Percentiles rank a stretch among this genome's conserved stretches.
phyloP scores from a whole-genome alignment of 441 rosid genomes.

The Dalechampia spathulata region DNA sequence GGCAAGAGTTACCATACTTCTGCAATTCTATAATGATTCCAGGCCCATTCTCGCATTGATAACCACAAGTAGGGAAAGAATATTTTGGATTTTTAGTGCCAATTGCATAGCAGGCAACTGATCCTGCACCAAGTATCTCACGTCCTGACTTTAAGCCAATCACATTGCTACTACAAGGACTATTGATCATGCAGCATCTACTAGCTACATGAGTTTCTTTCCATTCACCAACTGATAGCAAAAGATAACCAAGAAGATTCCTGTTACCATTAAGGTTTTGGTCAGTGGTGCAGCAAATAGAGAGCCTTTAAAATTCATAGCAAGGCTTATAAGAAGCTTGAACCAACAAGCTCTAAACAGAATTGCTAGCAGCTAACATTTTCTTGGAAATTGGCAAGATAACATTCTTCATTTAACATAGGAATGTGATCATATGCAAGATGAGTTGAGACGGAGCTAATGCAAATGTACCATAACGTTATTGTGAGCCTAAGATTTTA shows the following conservation, averaged over 20 bases:
- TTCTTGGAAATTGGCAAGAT: too few relatives aligned
- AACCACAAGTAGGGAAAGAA: conserved; percentile 71
- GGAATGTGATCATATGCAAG: too few relatives aligned
- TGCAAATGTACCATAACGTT: too few relatives aligned
- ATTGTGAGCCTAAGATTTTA: too few relatives aligned
- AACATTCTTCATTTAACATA: too few relatives aligned
- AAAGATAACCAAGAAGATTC: conserved; percentile 79
- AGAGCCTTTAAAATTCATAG: conserved; percentile 1
- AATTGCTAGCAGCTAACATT: background rate
- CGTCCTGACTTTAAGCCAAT: conserved; percentile 51
- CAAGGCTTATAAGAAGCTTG: conserved; percentile 1
- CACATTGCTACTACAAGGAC: conserved; percentile 28
- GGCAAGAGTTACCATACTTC: conserved; percentile 33
- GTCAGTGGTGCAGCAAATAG: conserved; percentile 14
- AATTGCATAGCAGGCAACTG: conserved; percentile 73
- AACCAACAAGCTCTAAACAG: background rate
- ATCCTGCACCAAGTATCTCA: conserved; percentile 76
- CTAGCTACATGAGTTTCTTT: conserved; percentile 44
- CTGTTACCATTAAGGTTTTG: conserved; percentile 37
- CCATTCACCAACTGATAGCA: conserved; percentile 59
- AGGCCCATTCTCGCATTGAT: conserved; percentile 49
- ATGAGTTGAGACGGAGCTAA: too few relatives aligned
- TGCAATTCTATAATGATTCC: conserved; percentile 54
- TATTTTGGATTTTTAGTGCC: conserved; percentile 62
- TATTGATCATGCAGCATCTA: conserved; percentile 47